Evolutionary conservation across 2,329 filamentous ascomycete genomes (phyloP), one percentile per base, ranked within the genome.

Genomic region (Torrubiella hemipterigena): DNA sequence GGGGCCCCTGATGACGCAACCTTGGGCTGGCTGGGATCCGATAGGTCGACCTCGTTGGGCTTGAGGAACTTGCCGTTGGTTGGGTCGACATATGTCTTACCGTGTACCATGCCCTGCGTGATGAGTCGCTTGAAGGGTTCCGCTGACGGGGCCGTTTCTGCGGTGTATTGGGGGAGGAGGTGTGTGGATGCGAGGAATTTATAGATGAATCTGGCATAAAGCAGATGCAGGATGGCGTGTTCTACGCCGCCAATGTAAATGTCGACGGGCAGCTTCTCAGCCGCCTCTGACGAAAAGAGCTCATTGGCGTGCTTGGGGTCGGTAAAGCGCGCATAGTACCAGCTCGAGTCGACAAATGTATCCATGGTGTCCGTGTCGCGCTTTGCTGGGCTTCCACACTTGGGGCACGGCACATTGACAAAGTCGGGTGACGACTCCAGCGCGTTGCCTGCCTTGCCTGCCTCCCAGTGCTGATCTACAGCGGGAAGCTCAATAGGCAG

Each of bases 311-410:
- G 87, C 13, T 74, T 61, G 1, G 81, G 63, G 44, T 93, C 83
- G 17, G 77, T 56, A 44, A 85, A 93, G 10, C 84, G 73, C 57
- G 87, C 74, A 47, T 78, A 93, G 54, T 94, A 94, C 86, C 86
- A 94, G 32, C 85, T 93, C 2, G 85, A 93, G 56, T 93, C 86
- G 38, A 94, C 86, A 56, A 94, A 94, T 0, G 86, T 94, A 52
- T 94, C 86, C 86, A 94, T 93, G 3, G 86, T 94, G 51, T 94
- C 86, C 0, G 86, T 93, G 41, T 94, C 86, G 40, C 86, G 71
- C 49, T 75, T 80, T 6, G 83, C 86, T 16, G 73, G 57, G 2
- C 69, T 65, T 12, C 68, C 59, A 45, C 86, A 94, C 42, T 71
- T 71, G 5, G 86, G 86, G 48, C 86, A 94, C 3, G 64, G 52